phyloP scores from a whole-genome alignment of 2,329 filamentous ascomycete species.

The Penicillium vulpinum region DNA sequence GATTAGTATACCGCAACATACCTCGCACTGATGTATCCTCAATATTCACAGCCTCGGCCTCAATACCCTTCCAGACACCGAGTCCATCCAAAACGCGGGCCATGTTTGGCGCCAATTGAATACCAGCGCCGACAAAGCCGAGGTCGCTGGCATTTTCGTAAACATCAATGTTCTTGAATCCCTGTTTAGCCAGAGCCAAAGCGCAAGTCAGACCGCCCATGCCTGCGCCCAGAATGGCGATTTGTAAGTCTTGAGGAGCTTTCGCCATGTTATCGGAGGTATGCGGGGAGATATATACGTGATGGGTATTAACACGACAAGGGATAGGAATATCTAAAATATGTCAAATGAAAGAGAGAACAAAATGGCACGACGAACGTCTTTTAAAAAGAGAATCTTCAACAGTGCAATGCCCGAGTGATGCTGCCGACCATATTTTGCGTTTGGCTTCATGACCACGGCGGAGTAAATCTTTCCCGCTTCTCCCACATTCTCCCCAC shows the following conservation, averaged over 20 bases:
- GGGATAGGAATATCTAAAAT: background rate
- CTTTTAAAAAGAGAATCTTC: slow-evolving; percentile 10
- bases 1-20: slow-evolving; percentile 34
- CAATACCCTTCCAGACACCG: slow-evolving; percentile 71
- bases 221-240: slow-evolving; percentile 56
- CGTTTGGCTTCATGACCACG: slow-evolving; percentile 5
- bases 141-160: slow-evolving; percentile 72
- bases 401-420: background rate
- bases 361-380: background rate
- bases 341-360: background rate
- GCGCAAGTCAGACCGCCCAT: slow-evolving; percentile 77
- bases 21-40: slow-evolving; percentile 70
- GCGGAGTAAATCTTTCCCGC: slow-evolving; percentile 28
- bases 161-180: slow-evolving; percentile 71
- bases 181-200: slow-evolving; percentile 71
- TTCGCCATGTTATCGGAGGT: slow-evolving; percentile 26
- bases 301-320: background rate
- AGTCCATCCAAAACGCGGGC: slow-evolving; percentile 71
- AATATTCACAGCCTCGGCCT: slow-evolving; percentile 69
- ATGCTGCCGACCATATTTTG: slow-evolving; percentile 9
- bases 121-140: slow-evolving; percentile 81
- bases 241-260: slow-evolving; percentile 37
- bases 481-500: slow-evolving; percentile 27
- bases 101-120: slow-evolving; percentile 82
- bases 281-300: background rate